phyloP scores from a whole-genome alignment of 2,329 filamentous ascomycete species.

The Coniochaeta sp. region DNA sequence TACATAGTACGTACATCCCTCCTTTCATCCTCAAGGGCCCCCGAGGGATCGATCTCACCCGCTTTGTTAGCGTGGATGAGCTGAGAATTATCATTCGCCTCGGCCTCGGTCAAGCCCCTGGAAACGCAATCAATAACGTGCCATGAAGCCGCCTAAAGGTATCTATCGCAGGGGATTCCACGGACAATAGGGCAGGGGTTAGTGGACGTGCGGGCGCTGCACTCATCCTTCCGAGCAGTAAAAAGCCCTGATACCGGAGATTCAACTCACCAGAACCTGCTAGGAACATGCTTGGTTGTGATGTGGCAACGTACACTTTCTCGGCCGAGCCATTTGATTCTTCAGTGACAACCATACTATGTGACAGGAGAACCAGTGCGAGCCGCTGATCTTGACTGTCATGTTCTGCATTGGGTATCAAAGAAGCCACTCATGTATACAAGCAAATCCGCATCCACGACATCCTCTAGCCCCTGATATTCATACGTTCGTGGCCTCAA shows the following conservation, averaged over 20 bases:
- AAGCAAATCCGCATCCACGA: neutral
- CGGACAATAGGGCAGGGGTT: neutral
- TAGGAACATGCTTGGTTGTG: neutral
- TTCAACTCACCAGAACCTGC: neutral
- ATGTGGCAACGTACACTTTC: neutral
- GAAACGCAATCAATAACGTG: constrained; percentile 3
- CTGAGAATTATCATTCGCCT: constrained; percentile 18
- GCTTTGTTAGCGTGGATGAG: constrained; percentile 16
- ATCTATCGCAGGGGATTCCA: neutral
- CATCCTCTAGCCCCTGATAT: neutral
- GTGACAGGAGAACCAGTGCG: constrained; percentile 1
- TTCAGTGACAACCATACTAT: neutral
- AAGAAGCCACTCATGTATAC: neutral
- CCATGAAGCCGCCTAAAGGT: neutral
- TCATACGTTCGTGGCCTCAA: neutral
- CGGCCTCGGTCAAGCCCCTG: constrained; percentile 2
- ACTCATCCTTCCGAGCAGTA: neutral
- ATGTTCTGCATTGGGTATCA: neutral
- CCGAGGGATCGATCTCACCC: constrained; percentile 14
- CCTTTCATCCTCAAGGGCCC: neutral
- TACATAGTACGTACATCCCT: too few relatives aligned
- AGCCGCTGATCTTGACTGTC: neutral
- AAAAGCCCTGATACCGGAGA: neutral
- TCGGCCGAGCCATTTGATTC: neutral
- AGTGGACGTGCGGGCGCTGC: neutral